These are phyloP conservation scores for Camelina hispida DNA, from an alignment of 345 rosid species.

Conservation along the genomic window DNA sequence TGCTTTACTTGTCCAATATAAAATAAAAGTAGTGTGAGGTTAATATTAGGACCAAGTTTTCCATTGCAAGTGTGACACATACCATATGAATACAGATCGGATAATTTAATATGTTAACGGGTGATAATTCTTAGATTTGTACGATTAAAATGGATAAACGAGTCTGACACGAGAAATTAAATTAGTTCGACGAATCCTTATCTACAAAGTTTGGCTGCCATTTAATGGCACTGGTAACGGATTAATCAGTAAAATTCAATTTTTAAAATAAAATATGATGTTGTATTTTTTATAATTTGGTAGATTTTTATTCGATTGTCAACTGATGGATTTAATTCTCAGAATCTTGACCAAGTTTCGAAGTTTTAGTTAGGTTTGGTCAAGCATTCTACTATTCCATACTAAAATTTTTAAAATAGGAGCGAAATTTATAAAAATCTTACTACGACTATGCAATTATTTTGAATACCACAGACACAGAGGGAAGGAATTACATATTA, in stretches of 20 bases:
- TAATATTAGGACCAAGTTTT: not conserved
- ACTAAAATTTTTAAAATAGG: not conserved
- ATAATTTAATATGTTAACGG: not conserved
- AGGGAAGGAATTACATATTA: too few relatives aligned
- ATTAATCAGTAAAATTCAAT: not conserved
- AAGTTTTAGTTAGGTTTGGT: conserved; percentile 21
- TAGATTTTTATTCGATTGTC: not conserved
- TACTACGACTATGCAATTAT: too few relatives aligned
- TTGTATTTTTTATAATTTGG: not conserved
- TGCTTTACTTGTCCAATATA: not conserved
- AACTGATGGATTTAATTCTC: not conserved
- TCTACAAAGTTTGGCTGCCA: conserved; percentile 41
- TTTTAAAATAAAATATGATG: not conserved
- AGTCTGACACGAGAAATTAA: conserved; percentile 34
- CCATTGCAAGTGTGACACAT: conserved; percentile 9
- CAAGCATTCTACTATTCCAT: conserved; percentile 14
- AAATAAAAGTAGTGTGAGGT: not conserved
- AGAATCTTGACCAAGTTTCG: conserved; percentile 14
- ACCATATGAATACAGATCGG: not conserved
- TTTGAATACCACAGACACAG: too few relatives aligned
- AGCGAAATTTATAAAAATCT: too few relatives aligned
- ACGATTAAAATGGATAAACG: not conserved
- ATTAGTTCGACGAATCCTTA: conserved; percentile 29
- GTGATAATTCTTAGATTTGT: conserved; percentile 19
- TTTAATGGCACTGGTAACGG: conserved; percentile 13